These are phyloP conservation scores for Didymella keratinophila DNA, from an alignment of 2,329 filamentous ascomycete genomes.

Conservation along the genomic window DNA sequence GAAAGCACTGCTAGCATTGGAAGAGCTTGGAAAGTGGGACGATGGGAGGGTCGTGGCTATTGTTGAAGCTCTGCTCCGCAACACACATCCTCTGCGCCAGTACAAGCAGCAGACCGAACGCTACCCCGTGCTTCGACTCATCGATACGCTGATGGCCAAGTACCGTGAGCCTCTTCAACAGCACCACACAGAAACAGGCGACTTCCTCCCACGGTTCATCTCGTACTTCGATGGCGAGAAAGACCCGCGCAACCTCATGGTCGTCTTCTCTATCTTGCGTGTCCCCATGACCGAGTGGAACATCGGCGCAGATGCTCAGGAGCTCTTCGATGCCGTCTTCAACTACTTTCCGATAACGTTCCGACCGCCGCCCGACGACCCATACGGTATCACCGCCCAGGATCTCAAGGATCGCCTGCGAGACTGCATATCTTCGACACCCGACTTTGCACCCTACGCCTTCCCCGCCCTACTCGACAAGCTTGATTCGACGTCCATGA, in stretches of 20 bases:
- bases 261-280: constrained; percentile 72
- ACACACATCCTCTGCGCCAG: constrained; percentile 66
- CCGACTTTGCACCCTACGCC: constrained; percentile 69
- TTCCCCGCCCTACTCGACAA: constrained; percentile 74
- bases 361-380: constrained; percentile 72
- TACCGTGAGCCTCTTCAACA: constrained; percentile 56
- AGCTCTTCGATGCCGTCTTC: constrained; percentile 72
- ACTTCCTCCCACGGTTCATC: constrained; percentile 68
- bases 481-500: constrained; percentile 72
- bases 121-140: constrained; percentile 67
- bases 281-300: constrained; percentile 75
- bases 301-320: constrained; percentile 63
- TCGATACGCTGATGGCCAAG: constrained; percentile 68
- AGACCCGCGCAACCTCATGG: constrained; percentile 73
- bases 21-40: constrained; percentile 67
- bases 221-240: constrained; percentile 73
- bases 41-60: constrained; percentile 62
- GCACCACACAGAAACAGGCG: constrained; percentile 60
- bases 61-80: constrained; percentile 59
- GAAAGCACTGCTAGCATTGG: constrained; percentile 65
- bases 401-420: constrained; percentile 70
- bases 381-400: constrained; percentile 73
- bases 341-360: constrained; percentile 79
- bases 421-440: constrained; percentile 69
- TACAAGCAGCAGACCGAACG: constrained; percentile 68